Base-by-base conservation (phyloP, 2,329 filamentous ascomycete genomes). In the Trichoderma sp. region DNA sequence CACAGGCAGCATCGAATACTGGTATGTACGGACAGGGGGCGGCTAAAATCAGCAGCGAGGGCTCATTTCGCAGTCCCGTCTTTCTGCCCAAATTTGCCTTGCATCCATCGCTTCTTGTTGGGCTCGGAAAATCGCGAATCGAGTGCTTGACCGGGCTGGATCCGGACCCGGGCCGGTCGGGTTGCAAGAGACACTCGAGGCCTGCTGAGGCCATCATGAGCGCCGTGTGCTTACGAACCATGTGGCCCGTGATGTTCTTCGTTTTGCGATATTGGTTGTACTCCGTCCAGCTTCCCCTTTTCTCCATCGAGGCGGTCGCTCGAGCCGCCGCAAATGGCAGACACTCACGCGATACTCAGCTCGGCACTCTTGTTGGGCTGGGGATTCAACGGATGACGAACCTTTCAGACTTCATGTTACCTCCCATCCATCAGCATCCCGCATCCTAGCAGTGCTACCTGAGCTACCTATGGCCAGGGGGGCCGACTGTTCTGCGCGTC, bases 151-250 rank as follows among this genome's bases (percentile, higher is more conserved):
- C 47, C 58, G 58, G 58, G 5, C 58, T 26, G n/a, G 21, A 43
- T 39, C 44, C 59, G 58, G 58, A 26, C n/a, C 48, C 58, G 58
- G 58, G 58, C 58, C 58, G 48, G 58, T 62, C 21, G 30, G 21
- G 24, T 28, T 30, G 44, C 24, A 50, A n/a, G 34, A 47, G 45
- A 34, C 21, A 41, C 39, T 44, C 47, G 45, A 52, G 39, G 39
- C 50, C 48, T 54, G 48, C 48, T 54, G 59, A 54, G 48, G 30
- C 48, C 50, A 30, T 63, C 60, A 54, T 54, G 50, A 39, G 50
- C n/a, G 5, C 39, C 45, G 10, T 34, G 47, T 39, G 39, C 39
- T 28, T 52, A 44, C 43, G 39, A 45, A 47, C 17, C 26, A 24
- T 6, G 0, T 47, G 48, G 28, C 26, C 24, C n/a, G 59, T 62